phyloP scores from a whole-genome alignment of 805 yeast species.

The Kregervanrija fluxuum region DNA sequence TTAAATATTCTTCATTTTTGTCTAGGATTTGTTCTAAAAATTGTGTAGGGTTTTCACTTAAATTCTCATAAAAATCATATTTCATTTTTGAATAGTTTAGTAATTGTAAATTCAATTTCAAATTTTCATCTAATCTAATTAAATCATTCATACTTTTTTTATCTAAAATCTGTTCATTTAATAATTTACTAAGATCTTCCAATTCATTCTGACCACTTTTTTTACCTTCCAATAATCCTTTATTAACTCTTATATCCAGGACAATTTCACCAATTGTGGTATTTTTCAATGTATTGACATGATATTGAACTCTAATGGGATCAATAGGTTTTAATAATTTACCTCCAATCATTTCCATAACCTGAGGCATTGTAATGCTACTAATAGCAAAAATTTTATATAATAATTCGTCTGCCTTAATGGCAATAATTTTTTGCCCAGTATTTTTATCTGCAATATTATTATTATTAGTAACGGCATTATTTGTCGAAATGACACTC shows the following conservation, averaged over 20 bases:
- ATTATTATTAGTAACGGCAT: slow-evolving; percentile 3
- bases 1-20: slow-evolving; percentile 77
- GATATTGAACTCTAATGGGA: slow-evolving; percentile 73
- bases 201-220: slow-evolving; percentile 30
- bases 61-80: slow-evolving; percentile 68
- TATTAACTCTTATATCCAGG: slow-evolving; percentile 61
- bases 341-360: slow-evolving; percentile 59
- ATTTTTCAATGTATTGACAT: slow-evolving; percentile 67
- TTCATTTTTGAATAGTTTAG: slow-evolving; percentile 53
- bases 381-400: slow-evolving; percentile 40
- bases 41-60: slow-evolving; percentile 70
- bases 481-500: slow-evolving; percentile 4
- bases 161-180: slow-evolving; percentile 37
- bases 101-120: slow-evolving; percentile 44
- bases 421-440: slow-evolving; percentile 18
- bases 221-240: slow-evolving; percentile 31
- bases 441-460: slow-evolving; percentile 5
- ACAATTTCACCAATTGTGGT: slow-evolving; percentile 75
- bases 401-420: slow-evolving; percentile 39
- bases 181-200: slow-evolving; percentile 34
- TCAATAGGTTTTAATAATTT: slow-evolving; percentile 69
- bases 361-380: slow-evolving; percentile 59
- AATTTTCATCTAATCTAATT: slow-evolving; percentile 25
- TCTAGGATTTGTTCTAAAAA: slow-evolving; percentile 69
- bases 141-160: slow-evolving; percentile 35